Base-by-base conservation (phyloP, 108 stramenopile species). In the Nitzschia putrida region DNA sequence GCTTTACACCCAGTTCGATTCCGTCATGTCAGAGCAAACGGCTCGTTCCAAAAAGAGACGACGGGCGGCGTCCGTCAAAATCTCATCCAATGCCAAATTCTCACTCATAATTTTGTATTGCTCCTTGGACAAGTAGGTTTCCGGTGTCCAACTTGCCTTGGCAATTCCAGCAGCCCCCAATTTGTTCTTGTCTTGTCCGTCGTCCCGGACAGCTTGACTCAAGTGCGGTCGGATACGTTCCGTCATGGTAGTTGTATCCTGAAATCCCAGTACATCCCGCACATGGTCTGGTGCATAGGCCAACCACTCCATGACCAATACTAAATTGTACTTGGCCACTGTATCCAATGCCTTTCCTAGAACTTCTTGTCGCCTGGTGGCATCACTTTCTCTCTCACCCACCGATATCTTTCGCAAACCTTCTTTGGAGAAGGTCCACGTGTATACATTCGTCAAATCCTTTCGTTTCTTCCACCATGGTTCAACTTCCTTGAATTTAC, bases 1-100 rank as follows among this genome's bases (percentile, higher is more conserved):
- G 44, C 12, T 45, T 49, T 49, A 49, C 18, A 18, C 47, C 47
- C 47, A 49, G 18, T 49, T 49, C 18, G n/a, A 18, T 24, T 63
- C 61, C 16, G 61, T 23, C 61, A 63, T 63, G 61, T 83, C 81
- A 25, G 61, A 38, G 56, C 91, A 92, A 9, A 92, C 88, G n/a
- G 89, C 49, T 20, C 88, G 79, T 59, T 92, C 91, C 57, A 92
- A 53, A 63, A 92, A 92, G 75, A 92, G 86, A 49, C 91, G 66
- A 40, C 85, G 61, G 6, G 88, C 88, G 3, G 84, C 88, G 67
- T 92, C 91, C 3, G 88, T 92, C 38, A 92, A 53, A 24, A 92
- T 79, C 52, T 89, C 88, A 64, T 92, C 91, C 57, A 92, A 55
- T 12, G 91, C 90, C 67, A 92, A 75, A 74, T 88, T 81, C 45